Conservation (phyloP, 2,329 filamentous ascomycete genomes). For the Clarireedia paspali region DNA sequence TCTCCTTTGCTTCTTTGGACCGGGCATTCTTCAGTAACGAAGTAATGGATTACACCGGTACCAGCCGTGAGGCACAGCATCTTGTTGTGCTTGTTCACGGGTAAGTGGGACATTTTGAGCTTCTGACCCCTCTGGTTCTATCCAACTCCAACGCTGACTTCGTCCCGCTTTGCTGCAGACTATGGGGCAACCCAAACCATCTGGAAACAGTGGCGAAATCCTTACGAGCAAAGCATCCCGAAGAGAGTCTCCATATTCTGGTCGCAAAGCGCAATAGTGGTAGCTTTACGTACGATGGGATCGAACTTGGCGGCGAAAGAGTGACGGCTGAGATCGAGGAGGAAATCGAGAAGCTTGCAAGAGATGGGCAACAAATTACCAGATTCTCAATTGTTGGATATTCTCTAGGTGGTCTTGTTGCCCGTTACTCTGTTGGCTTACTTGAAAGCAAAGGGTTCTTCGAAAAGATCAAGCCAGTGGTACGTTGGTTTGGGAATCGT, state of each 20-base stretch:
- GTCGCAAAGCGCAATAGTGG: constrained; percentile 67
- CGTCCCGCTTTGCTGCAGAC: constrained; percentile 33
- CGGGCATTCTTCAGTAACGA: constrained; percentile 29
- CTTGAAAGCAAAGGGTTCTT: constrained; percentile 75
- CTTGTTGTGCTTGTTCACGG: constrained; percentile 73
- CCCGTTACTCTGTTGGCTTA: constrained; percentile 79
- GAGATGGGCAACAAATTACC: constrained; percentile 60
- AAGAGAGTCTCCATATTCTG: constrained; percentile 61
- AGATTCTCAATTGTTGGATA: constrained; percentile 88
- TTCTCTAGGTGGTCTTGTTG: constrained; percentile 79
- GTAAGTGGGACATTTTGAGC: constrained; percentile 17
- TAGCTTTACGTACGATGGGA: constrained; percentile 63
- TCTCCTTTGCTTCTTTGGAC: constrained; percentile 30
- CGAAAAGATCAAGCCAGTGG: constrained; percentile 70
- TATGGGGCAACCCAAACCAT: constrained; percentile 76
- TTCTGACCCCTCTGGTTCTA: not conserved
- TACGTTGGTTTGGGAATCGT: constrained; percentile 30
- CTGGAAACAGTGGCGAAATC: constrained; percentile 60
- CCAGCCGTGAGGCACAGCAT: constrained; percentile 52
- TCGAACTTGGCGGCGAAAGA: constrained; percentile 60
- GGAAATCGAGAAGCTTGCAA: constrained; percentile 47
- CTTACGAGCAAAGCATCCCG: constrained; percentile 51
- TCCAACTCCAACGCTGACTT: not conserved
- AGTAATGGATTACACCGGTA: constrained; percentile 43
- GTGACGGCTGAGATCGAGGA: constrained; percentile 61